Evolutionary conservation across 2,329 filamentous ascomycete genomes (phyloP).

Genomic region (Alternaria tenuissima): DNA sequence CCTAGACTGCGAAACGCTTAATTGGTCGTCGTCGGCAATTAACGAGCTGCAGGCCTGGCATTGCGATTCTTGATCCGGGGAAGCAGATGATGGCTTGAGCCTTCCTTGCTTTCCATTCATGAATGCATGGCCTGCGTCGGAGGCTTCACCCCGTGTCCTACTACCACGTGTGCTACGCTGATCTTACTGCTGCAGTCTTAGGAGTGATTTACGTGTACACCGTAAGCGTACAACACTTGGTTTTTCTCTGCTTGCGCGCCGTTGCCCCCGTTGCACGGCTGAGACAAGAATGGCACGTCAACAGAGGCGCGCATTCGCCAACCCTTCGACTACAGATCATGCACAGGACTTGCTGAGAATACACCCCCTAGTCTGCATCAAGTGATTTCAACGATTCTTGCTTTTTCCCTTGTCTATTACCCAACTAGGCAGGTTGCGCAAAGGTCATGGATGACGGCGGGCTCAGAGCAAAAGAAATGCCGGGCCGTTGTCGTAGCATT

Average conservation of each 20-base stretch:
- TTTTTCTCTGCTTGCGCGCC: neutral
- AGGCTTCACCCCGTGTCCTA: neutral
- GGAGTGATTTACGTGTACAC: neutral
- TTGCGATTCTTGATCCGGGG: slow-evolving; percentile 5
- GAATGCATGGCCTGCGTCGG: neutral
- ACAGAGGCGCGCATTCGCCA: neutral
- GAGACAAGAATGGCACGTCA: neutral
- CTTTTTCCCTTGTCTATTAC: neutral
- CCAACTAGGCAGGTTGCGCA: slow-evolving; percentile 13
- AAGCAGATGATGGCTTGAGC: slow-evolving; percentile 6
- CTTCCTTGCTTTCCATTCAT: neutral
- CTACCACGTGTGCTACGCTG: neutral
- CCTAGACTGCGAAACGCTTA: slow-evolving; percentile 27
- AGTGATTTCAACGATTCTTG: neutral
- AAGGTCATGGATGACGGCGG: slow-evolving; percentile 20
- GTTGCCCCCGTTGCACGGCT: neutral
- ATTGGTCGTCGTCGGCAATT: slow-evolving; percentile 13
- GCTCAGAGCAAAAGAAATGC: slow-evolving; percentile 17
- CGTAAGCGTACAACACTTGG: neutral
- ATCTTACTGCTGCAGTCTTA: neutral
- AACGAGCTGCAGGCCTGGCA: slow-evolving; percentile 3
- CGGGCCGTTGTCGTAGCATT: slow-evolving; percentile 16
- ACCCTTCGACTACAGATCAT: too few species aligned
- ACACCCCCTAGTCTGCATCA: neutral
- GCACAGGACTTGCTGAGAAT: neutral